phyloP scores from a whole-genome alignment of 495 filamentous ascomycete species.

The Neurospora tetrasperma region DNA sequence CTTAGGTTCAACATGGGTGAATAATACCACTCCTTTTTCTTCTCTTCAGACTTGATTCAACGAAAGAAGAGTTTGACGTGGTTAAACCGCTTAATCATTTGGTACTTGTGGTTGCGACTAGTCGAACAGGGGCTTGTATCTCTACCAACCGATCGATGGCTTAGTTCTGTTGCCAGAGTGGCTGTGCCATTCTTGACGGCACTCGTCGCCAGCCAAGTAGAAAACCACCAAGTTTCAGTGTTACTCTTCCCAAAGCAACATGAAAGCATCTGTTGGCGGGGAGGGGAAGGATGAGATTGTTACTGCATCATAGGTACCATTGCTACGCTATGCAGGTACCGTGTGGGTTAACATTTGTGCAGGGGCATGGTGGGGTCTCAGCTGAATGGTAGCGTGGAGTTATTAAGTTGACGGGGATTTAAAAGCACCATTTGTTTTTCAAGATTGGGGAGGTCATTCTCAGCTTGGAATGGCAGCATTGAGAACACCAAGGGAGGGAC shows the following conservation, averaged over 20 bases:
- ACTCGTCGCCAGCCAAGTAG: not conserved
- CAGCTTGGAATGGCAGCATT: not conserved
- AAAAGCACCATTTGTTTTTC: not conserved
- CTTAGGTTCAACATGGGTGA: not conserved
- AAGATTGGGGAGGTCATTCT: not conserved
- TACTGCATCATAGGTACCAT: not conserved
- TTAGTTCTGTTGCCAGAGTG: not conserved
- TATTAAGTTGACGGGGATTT: not conserved
- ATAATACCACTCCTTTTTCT: not conserved
- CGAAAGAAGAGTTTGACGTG: not conserved
- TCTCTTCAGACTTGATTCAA: not conserved
- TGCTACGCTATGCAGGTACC: not conserved
- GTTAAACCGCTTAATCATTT: not conserved
- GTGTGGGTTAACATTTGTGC: not conserved
- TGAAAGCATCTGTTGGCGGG: not conserved
- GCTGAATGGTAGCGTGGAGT: not conserved
- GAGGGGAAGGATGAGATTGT: not conserved
- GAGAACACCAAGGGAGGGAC: not conserved
- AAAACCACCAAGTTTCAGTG: not conserved
- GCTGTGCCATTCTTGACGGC: not conserved
- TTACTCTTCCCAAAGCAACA: not conserved
- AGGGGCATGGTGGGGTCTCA: not conserved
- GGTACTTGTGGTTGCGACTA: not conserved
- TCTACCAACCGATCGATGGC: not conserved
- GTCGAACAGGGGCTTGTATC: not conserved